phyloP scores from a whole-genome alignment of 2,329 filamentous ascomycete genomes.

The Proliferodiscus dingleyae region DNA sequence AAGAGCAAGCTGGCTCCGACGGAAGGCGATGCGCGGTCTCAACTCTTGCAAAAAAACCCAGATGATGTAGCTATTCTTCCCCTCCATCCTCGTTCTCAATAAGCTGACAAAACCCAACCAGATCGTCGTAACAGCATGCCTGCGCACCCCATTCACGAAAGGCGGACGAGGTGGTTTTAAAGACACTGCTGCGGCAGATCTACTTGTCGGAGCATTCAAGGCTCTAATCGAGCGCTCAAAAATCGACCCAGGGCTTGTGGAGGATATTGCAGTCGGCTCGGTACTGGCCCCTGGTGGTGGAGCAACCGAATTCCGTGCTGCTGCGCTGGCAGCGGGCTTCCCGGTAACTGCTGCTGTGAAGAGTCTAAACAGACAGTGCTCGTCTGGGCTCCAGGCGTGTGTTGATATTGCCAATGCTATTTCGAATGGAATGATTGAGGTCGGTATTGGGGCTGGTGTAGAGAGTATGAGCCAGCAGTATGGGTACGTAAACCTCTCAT shows the following conservation, averaged over 20 bases:
- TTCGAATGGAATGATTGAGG: conserved; percentile 84
- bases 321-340: conserved; percentile 85
- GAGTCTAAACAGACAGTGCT: conserved; percentile 90
- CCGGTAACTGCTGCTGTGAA: conserved; percentile 80
- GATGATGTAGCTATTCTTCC: conserved; percentile 51
- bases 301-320: conserved; percentile 94
- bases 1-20: conserved; percentile 26
- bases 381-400: conserved; percentile 84
- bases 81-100: background rate
- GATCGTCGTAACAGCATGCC: conserved; percentile 87
- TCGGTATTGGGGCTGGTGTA: conserved; percentile 89
- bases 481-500: conserved; percentile 51
- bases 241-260: conserved; percentile 82
- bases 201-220: conserved; percentile 79
- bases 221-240: conserved; percentile 77
- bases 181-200: conserved; percentile 81
- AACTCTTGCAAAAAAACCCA: conserved; percentile 58
- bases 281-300: conserved; percentile 91
- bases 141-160: conserved; percentile 88
- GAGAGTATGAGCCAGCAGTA: conserved; percentile 96
- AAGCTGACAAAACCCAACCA: conserved; percentile 32
- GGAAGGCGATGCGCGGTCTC: conserved; percentile 22
- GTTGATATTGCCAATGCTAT: conserved; percentile 95
- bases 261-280: conserved; percentile 88
- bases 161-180: conserved; percentile 94